Conservation (phyloP, 805 yeast species). For the Hermanozyma aechmeae region DNA sequence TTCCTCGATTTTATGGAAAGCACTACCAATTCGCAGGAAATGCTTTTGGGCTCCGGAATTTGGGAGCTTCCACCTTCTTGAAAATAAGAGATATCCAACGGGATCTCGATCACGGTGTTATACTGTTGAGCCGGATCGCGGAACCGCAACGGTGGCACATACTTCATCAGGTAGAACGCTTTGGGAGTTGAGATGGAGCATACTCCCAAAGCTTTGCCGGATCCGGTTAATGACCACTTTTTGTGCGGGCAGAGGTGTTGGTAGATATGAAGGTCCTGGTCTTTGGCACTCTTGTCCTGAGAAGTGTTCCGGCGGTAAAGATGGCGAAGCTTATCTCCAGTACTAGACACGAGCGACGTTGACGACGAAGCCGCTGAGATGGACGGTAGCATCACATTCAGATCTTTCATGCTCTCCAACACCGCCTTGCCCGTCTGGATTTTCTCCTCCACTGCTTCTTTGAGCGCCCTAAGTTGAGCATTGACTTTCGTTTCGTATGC, state of each 20-base stretch:
- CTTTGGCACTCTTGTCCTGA: constrained; percentile 12
- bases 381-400: too few relatives aligned
- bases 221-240: constrained; percentile 26
- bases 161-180: constrained; percentile 15
- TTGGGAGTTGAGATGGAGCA: constrained; percentile 29
- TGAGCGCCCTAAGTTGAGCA: constrained; percentile 25
- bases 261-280: constrained; percentile 7
- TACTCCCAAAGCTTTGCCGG: constrained; percentile 19
- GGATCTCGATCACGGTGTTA: constrained; percentile 16
- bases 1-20: constrained; percentile 26
- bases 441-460: constrained; percentile 19
- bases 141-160: constrained; percentile 23
- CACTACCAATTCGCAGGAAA: constrained; percentile 25
- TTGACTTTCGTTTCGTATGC: constrained; percentile 11
- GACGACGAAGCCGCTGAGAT: too few relatives aligned
- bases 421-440: constrained; percentile 11
- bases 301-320: constrained; percentile 3
- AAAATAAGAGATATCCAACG: constrained; percentile 22
- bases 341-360: too few relatives aligned
- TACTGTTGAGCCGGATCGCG: constrained; percentile 9
- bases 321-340: constrained; percentile 1
- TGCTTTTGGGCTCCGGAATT: constrained; percentile 24
- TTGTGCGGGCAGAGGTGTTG: constrained; percentile 23
- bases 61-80: constrained; percentile 5
- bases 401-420: constrained; percentile 2